Evolutionary conservation across 148 eudicot genomes (phyloP).

Genomic region (Rhododendron molle): DNA sequence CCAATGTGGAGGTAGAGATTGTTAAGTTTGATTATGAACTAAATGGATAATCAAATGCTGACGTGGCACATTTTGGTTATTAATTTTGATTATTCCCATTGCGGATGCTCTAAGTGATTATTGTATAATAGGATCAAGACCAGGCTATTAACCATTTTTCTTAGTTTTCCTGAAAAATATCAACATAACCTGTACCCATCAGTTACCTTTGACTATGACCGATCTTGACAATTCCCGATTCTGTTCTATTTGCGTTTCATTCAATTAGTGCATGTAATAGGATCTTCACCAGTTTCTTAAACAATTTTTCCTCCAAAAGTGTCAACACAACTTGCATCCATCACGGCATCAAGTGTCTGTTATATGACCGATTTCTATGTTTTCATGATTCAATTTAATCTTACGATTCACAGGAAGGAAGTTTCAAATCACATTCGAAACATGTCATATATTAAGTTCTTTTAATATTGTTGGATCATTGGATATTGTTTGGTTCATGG

Average conservation of each 20-base stretch:
- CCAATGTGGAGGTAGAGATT: no score
- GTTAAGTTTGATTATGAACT: no score
- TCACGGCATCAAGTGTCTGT: not conserved
- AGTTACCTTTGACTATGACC: not conserved
- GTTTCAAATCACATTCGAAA: not conserved
- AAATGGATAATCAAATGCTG: no score
- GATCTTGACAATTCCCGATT: not conserved
- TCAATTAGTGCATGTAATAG: not conserved
- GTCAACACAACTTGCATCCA: not conserved
- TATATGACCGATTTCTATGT: not conserved
- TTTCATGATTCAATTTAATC: not conserved
- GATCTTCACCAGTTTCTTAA: not conserved
- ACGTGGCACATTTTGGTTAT: no score
- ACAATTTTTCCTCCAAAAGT: not conserved
- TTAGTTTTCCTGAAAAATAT: not conserved
- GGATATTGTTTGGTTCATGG: no score
- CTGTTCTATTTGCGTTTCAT: not conserved
- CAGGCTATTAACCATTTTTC: not conserved
- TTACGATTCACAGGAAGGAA: not conserved
- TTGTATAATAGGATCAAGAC: not conserved
- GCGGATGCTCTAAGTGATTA: no score
- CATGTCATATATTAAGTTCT: no score
- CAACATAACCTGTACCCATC: not conserved
- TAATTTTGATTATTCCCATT: no score
- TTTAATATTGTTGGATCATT: no score